These are phyloP conservation scores for Tylopilus intermedius DNA, from an alignment of 768 basidiomycete genomes.

Conservation along the genomic window DNA sequence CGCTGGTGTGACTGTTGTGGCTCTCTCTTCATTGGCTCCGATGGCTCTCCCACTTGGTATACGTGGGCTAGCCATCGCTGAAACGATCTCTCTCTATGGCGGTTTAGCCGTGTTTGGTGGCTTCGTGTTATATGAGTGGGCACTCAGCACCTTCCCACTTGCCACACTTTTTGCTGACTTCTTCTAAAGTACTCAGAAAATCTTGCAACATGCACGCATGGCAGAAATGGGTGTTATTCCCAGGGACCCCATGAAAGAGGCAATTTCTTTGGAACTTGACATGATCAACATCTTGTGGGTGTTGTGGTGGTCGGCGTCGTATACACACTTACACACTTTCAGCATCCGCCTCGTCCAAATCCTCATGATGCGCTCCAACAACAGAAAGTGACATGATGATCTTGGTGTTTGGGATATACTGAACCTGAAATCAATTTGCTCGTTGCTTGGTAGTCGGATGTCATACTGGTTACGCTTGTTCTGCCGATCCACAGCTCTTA, in stretches of 20 bases:
- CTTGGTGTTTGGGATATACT: background rate
- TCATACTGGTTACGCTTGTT: background rate
- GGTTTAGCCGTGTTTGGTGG: conserved; percentile 85
- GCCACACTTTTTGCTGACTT: background rate
- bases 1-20: conserved; percentile 85
- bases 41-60: conserved; percentile 84
- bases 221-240: conserved; percentile 63
- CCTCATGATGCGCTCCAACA: conserved; percentile 58
- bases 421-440: background rate
- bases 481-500: conserved; percentile 39
- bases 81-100: conserved; percentile 79
- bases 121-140: conserved; percentile 83
- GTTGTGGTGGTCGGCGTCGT: background rate
- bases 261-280: conserved; percentile 74
- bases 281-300: conserved; percentile 87
- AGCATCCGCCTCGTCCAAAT: conserved; percentile 82
- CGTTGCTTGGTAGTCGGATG: conserved; percentile 13
- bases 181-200: conserved; percentile 66
- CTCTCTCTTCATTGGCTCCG: conserved; percentile 80
- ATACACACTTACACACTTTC: conserved; percentile 11
- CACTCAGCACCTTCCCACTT: background rate
- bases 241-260: conserved; percentile 73
- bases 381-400: conserved; percentile 43
- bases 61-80: conserved; percentile 68
- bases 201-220: conserved; percentile 68